A percentile compares a stretch with the other conserved stretches of the same genome.
These are phyloP conservation scores for Tetrapisispora phaffii DNA, from an alignment of 805 yeast genomes.

Conservation along the genomic window DNA sequence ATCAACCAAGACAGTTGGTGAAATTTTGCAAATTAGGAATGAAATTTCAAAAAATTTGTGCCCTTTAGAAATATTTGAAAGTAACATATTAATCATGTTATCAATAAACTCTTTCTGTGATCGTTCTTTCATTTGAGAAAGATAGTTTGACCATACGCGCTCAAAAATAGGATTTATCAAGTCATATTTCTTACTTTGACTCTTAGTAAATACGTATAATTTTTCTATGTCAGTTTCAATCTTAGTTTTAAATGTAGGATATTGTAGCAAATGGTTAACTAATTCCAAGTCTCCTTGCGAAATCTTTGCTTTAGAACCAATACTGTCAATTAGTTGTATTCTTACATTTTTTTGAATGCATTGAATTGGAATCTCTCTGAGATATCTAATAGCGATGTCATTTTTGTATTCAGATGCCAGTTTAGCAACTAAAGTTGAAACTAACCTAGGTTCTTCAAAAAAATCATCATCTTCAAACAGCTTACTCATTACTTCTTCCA, in stretches of 20 bases:
- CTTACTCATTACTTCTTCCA: conserved; percentile 11
- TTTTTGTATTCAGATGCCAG: conserved; percentile 11
- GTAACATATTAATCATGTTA: background rate
- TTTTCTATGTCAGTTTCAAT: conserved; percentile 37
- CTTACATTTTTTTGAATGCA: conserved; percentile 34
- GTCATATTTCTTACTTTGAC: conserved; percentile 8
- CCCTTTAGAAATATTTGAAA: conserved; percentile 4
- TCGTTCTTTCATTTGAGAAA: conserved; percentile 32
- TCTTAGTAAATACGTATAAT: conserved; percentile 10
- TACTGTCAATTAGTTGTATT: conserved; percentile 20
- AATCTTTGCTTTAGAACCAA: conserved; percentile 9
- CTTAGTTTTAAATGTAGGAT: conserved; percentile 45
- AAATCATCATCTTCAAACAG: conserved; percentile 33
- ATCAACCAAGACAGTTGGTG: background rate
- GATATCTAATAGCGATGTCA: conserved; percentile 1
- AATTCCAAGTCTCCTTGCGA: conserved; percentile 10
- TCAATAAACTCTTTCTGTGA: conserved; percentile 11
- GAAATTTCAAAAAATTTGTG: conserved; percentile 9
- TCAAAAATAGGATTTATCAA: conserved; percentile 23
- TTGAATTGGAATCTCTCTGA: conserved; percentile 38
- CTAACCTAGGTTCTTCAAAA: conserved; percentile 40
- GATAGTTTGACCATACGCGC: conserved; percentile 33
- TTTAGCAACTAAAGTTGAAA: conserved; percentile 21
- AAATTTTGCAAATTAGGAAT: conserved; percentile 6
- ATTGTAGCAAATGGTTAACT: conserved; percentile 34